Evolutionary conservation across 768 basidiomycete species (phyloP).

Genomic region (Daedaleopsis nitida): DNA sequence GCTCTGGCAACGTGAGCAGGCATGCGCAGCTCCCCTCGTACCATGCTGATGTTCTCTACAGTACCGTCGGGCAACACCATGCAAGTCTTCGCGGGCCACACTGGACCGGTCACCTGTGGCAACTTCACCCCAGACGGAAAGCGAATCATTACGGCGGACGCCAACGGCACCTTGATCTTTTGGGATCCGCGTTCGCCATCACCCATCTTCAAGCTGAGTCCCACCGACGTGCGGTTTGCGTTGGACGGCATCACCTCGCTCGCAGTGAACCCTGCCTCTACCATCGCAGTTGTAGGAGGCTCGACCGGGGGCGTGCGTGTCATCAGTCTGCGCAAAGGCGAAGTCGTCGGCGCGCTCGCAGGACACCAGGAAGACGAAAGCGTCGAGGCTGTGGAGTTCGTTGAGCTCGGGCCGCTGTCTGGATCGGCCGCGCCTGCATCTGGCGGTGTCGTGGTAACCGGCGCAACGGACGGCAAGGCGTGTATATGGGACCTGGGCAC

Average conservation of each 20-base stretch:
- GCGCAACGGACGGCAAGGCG: constrained; percentile 91
- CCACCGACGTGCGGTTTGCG: constrained; percentile 71
- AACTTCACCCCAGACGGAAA: constrained; percentile 94
- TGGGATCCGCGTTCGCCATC: constrained; percentile 88
- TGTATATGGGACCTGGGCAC: constrained; percentile 94
- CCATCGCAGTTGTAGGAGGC: constrained; percentile 90
- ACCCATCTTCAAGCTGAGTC: constrained; percentile 80
- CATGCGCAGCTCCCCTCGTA: not conserved
- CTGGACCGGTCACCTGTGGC: constrained; percentile 80
- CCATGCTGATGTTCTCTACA: constrained; percentile 33
- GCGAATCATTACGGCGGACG: constrained; percentile 84
- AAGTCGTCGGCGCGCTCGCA: constrained; percentile 73
- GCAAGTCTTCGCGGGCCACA: constrained; percentile 95
- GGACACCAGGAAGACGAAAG: constrained; percentile 89
- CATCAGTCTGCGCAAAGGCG: constrained; percentile 84
- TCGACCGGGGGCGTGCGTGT: constrained; percentile 84
- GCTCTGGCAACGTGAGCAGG: constrained; percentile 91
- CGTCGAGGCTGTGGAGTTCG: constrained; percentile 83
- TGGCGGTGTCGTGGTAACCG: constrained; percentile 74
- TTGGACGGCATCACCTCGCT: constrained; percentile 86
- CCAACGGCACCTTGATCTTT: constrained; percentile 77
- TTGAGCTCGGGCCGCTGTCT: constrained; percentile 56
- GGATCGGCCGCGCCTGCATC: constrained; percentile 48
- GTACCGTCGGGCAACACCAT: constrained; percentile 95
- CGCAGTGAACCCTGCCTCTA: constrained; percentile 82